A percentile compares a stretch with the other conserved stretches of the same genome.
Evolutionary conservation across 1,139 yeast species (phyloP).

Genomic region (Suhomyces terraborum): DNA sequence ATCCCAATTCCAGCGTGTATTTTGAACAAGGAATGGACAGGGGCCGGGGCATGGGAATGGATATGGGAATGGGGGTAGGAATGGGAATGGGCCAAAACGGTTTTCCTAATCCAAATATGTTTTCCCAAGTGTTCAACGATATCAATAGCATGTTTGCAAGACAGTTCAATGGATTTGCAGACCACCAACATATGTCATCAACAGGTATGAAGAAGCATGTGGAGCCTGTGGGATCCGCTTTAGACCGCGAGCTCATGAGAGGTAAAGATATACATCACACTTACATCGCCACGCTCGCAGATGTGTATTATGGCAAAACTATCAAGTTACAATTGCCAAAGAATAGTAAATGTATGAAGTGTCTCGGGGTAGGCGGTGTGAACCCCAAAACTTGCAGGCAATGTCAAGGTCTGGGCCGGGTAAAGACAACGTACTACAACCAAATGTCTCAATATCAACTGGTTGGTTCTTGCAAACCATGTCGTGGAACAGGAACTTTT

Average conservation of each 20-base stretch:
- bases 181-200: background rate
- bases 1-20: constrained; percentile 1
- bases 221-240: constrained; percentile 17
- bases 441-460: constrained; percentile 39
- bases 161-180: constrained; percentile 6
- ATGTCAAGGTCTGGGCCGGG: constrained; percentile 44
- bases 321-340: constrained; percentile 48
- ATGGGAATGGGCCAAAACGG: constrained; percentile 6
- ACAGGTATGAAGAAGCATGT: constrained; percentile 17
- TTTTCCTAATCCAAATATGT: constrained; percentile 29
- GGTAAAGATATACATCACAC: constrained; percentile 52
- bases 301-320: constrained; percentile 50
- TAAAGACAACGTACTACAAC: constrained; percentile 34
- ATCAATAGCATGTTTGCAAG: constrained; percentile 34
- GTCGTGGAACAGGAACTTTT: constrained; percentile 40
- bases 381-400: constrained; percentile 36
- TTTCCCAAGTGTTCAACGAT: constrained; percentile 44
- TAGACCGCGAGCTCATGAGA: constrained; percentile 20
- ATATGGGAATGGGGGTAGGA: constrained; percentile 7
- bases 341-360: constrained; percentile 40
- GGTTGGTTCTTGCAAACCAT: constrained; percentile 35
- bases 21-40: constrained; percentile 1
- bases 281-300: constrained; percentile 45
- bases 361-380: constrained; percentile 49
- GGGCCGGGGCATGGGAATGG: constrained; percentile 4